These are phyloP conservation scores for Zymoseptoria brevis DNA, from an alignment of 2,329 filamentous ascomycete species.

Conservation along the genomic window DNA sequence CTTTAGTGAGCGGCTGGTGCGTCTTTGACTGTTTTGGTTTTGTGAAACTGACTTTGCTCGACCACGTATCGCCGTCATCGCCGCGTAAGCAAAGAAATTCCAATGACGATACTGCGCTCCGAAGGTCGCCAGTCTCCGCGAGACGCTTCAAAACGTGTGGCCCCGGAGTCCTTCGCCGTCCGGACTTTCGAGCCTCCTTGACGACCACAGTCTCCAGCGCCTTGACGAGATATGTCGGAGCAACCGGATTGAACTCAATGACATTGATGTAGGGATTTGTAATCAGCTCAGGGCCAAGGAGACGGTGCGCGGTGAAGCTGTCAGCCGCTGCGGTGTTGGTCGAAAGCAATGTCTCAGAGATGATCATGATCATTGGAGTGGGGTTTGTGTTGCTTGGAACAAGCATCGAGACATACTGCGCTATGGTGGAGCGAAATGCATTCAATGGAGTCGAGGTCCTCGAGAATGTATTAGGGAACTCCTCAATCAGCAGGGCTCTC, in stretches of 20 bases:
- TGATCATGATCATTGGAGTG: conserved; percentile 71
- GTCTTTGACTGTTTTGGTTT: conserved; percentile 58
- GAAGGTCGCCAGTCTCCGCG: conserved; percentile 81
- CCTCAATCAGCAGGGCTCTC: conserved; percentile 42
- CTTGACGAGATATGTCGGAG: conserved; percentile 75
- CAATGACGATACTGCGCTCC: conserved; percentile 83
- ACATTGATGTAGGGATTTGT: conserved; percentile 69
- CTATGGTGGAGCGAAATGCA: conserved; percentile 61
- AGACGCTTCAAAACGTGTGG: conserved; percentile 69
- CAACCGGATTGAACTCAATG: conserved; percentile 90
- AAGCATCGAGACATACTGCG: conserved; percentile 61
- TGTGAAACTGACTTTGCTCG: conserved; percentile 62
- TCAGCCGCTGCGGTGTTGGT: conserved; percentile 79
- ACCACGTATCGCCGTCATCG: conserved; percentile 66
- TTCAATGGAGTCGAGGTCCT: conserved; percentile 37
- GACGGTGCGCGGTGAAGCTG: conserved; percentile 83
- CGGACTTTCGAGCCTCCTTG: conserved; percentile 77
- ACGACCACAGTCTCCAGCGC: conserved; percentile 73
- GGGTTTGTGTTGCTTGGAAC: conserved; percentile 8
- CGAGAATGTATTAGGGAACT: conserved; percentile 44
- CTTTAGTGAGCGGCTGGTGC: conserved; percentile 58
- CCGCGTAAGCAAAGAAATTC: conserved; percentile 86
- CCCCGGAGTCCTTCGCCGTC: conserved; percentile 66
- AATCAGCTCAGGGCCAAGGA: conserved; percentile 79
- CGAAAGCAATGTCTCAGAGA: conserved; percentile 83